Conservation (phyloP, 139 green algal species). For the Asterochloris sp. region DNA sequence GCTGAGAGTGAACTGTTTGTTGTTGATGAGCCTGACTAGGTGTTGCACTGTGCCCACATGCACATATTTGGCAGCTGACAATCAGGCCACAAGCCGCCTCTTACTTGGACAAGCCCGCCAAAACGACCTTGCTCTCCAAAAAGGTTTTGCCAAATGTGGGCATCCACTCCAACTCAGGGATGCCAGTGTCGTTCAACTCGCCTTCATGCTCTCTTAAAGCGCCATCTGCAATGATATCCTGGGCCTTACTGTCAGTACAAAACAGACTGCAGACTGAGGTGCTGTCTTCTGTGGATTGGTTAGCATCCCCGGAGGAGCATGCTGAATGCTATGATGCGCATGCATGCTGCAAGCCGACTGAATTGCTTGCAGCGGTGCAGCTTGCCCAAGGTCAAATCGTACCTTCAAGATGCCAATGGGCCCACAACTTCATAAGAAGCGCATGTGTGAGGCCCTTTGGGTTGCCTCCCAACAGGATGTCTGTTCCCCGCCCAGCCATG, state of each 20-base stretch:
- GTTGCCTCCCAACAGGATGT: conserved; percentile 82
- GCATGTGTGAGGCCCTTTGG: conserved; percentile 28
- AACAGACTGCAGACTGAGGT: background rate
- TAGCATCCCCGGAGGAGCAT: background rate
- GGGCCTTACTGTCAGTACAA: background rate
- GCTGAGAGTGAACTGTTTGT: too few species aligned
- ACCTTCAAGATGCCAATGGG: conserved; percentile 1
- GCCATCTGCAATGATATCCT: background rate
- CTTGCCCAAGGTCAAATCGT: background rate
- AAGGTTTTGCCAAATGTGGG: background rate
- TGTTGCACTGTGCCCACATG: too few species aligned
- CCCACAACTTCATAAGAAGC: conserved; percentile 12
- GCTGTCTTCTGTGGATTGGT: background rate
- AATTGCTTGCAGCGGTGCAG: background rate
- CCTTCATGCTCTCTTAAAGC: background rate
- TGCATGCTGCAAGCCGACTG: background rate
- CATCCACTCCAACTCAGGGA: background rate
- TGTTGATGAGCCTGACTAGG: too few species aligned
- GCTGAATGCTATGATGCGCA: background rate
- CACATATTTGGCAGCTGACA: too few species aligned
- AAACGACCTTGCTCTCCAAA: too few species aligned
- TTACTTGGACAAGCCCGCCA: too few species aligned
- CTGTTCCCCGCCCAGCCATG: conserved; percentile 78
- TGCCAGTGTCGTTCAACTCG: too few species aligned
- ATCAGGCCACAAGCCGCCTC: too few species aligned